These are phyloP conservation scores for Pseudohalonectria lignicola DNA, from an alignment of 2,329 filamentous ascomycete genomes.

Conservation along the genomic window DNA sequence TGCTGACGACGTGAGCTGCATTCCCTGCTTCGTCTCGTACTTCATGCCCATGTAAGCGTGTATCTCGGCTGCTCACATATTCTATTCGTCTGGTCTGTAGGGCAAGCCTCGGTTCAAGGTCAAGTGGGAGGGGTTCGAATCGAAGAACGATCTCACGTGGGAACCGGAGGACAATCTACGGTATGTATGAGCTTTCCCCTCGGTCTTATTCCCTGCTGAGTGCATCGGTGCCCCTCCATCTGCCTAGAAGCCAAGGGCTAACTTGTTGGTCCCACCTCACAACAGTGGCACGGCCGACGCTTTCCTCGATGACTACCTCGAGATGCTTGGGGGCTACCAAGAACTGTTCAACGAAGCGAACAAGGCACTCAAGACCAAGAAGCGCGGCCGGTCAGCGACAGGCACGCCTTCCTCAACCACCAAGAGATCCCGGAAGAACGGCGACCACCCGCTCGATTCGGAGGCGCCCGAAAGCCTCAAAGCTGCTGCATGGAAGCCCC, in stretches of 20 bases:
- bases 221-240: no score
- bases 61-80: no score
- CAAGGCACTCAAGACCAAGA: conserved; percentile 40
- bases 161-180: conserved; percentile 63
- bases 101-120: conserved; percentile 53
- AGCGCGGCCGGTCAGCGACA: conserved; percentile 38
- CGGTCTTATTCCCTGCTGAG: no score
- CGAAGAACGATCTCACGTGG: conserved; percentile 63
- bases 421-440: conserved; percentile 37
- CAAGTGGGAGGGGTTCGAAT: conserved; percentile 72
- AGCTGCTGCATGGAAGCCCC: conserved; percentile 48
- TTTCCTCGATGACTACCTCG: conserved; percentile 54
- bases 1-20: conserved; percentile 35
- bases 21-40: no score
- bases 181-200: conserved; percentile 28
- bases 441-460: conserved; percentile 34
- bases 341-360: conserved; percentile 39
- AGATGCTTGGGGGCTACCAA: conserved; percentile 51
- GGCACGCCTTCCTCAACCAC: conserved; percentile 15
- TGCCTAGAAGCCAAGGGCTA: no score
- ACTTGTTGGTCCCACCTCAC: no score
- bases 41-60: no score
- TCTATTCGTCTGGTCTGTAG: no score
- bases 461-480: conserved; percentile 35
- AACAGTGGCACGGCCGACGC: conserved; percentile 44